phyloP scores from a whole-genome alignment of 2,329 filamentous ascomycete genomes.

The Cladorrhinum sp. region DNA sequence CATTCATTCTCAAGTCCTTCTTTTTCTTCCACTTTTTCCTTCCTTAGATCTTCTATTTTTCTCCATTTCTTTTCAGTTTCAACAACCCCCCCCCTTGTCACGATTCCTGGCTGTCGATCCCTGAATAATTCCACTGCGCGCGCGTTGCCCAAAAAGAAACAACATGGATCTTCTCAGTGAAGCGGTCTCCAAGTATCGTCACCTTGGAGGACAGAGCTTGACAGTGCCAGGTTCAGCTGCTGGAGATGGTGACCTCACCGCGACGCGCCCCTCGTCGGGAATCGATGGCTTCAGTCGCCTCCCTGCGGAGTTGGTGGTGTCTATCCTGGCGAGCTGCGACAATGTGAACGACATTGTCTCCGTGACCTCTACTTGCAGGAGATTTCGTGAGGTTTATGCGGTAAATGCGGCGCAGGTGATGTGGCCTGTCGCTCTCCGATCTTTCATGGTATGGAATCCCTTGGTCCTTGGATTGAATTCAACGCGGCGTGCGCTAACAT shows the following conservation, averaged over 20 bases:
- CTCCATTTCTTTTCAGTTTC: neutral
- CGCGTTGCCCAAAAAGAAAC: neutral
- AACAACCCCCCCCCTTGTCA: neutral
- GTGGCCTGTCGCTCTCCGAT: neutral
- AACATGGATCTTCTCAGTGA: neutral
- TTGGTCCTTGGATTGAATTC: neutral
- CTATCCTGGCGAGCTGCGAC: neutral
- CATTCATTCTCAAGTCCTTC: neutral
- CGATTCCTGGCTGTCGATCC: neutral
- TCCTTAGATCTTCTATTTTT: too few species aligned
- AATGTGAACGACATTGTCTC: neutral
- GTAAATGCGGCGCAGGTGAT: neutral
- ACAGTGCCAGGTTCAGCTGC: neutral
- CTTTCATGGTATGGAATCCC: neutral
- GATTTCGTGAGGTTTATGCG: neutral
- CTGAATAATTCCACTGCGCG: neutral
- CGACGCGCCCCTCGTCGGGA: neutral
- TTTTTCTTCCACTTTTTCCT: neutral
- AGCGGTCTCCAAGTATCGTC: neutral
- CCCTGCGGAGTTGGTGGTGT: neutral
- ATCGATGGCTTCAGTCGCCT: neutral
- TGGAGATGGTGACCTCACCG: neutral
- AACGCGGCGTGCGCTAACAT: neutral
- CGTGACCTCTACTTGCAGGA: neutral
- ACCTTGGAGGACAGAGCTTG: neutral